These are phyloP conservation scores for Neonectria magnoliae DNA, from an alignment of 2,329 filamentous ascomycete species.

Conservation along the genomic window DNA sequence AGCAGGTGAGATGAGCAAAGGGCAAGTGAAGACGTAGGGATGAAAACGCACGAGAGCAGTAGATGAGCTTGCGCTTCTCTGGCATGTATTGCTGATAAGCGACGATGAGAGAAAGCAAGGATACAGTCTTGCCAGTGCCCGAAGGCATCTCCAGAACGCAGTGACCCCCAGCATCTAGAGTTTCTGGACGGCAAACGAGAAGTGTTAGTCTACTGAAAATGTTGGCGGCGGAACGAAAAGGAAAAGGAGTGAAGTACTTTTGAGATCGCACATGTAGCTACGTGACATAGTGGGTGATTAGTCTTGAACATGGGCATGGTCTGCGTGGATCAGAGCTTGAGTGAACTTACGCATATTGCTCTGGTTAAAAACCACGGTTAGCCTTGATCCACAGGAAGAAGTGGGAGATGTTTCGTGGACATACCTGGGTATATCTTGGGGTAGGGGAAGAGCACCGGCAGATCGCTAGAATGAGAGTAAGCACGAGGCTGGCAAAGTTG, in stretches of 20 bases:
- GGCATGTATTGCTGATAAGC: conserved; percentile 96
- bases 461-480: conserved; percentile 55
- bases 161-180: conserved; percentile 92
- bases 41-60: conserved; percentile 79
- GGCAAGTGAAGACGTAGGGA: conserved; percentile 3
- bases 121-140: conserved; percentile 97
- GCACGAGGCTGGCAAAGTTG: conserved; percentile 3
- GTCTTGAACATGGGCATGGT: not conserved
- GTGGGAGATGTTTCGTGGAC: conserved; percentile 20
- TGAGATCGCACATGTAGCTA: conserved; percentile 68
- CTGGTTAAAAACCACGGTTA: conserved; percentile 42
- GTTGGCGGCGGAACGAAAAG: not conserved
- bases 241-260: conserved; percentile 51
- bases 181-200: conserved; percentile 55
- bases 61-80: conserved; percentile 94
- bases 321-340: not conserved
- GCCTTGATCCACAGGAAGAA: conserved; percentile 13
- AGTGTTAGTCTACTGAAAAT: conserved; percentile 12
- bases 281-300: conserved; percentile 6
- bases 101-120: conserved; percentile 91
- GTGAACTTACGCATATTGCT: conserved; percentile 64
- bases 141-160: conserved; percentile 99
- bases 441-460: conserved; percentile 68
- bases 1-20: conserved; percentile 13
- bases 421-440: conserved; percentile 67